Conservation (phyloP, 2,329 filamentous ascomycete genomes). For the Fusarium sp. region DNA sequence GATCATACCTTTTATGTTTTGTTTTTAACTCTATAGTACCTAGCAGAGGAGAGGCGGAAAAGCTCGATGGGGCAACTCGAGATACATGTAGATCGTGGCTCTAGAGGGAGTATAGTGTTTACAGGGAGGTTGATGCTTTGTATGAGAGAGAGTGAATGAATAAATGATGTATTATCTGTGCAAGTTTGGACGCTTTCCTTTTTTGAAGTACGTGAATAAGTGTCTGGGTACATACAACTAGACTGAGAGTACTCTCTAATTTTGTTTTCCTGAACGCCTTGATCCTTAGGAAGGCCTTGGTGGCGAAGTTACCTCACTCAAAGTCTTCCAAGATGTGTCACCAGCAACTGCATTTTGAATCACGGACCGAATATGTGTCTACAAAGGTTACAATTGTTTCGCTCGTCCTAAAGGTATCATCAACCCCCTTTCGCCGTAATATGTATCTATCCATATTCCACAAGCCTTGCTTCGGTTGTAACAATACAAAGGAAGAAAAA, state of each 20-base stretch:
- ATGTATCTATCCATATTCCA: background rate
- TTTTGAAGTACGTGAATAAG: background rate
- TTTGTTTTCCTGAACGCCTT: background rate
- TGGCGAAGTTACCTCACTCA: background rate
- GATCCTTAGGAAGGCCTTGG: background rate
- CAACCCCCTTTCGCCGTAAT: slow-evolving; percentile 24
- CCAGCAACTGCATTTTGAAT: background rate
- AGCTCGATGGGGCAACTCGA: slow-evolving; percentile 9
- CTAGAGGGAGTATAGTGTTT: slow-evolving; percentile 14
- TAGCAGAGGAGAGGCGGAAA: slow-evolving; percentile 10
- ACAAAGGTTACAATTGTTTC: background rate
- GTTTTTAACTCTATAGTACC: slow-evolving; percentile 11
- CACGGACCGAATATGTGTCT: background rate
- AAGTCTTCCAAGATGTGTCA: background rate
- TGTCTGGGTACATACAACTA: background rate
- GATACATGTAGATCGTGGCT: slow-evolving; percentile 28
- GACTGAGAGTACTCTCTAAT: background rate
- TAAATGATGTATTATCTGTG: slow-evolving; percentile 47
- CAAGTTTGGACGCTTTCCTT: background rate
- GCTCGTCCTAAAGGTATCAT: slow-evolving; percentile 16
- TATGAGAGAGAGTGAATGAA: slow-evolving; percentile 45
- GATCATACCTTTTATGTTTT: slow-evolving; percentile 40
- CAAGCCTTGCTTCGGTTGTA: background rate
- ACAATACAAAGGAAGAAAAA: background rate
- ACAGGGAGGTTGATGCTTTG: slow-evolving; percentile 25